Percentiles rank a stretch among this genome's conserved stretches.
phyloP scores from a whole-genome alignment of 2,329 filamentous ascomycete species.

The Pseudodiploospora longispora region DNA sequence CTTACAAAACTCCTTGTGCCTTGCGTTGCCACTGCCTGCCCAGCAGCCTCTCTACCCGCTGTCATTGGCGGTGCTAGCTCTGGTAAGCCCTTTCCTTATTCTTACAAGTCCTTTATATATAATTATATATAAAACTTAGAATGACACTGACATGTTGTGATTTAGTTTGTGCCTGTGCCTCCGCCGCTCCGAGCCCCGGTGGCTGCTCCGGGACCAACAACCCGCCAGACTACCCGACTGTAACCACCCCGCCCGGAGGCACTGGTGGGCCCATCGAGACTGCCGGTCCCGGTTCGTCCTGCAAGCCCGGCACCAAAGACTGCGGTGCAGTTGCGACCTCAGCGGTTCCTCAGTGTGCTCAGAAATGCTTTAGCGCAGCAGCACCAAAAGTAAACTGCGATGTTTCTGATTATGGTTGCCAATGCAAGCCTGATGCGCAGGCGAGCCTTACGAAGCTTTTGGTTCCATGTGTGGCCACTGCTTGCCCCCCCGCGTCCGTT shows the following conservation, averaged over 20 bases:
- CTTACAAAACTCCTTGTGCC: constrained; percentile 18
- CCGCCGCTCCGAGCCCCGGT: constrained; percentile 7
- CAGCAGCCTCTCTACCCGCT: constrained; percentile 11
- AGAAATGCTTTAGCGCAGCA: constrained; percentile 18
- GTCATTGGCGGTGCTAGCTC: constrained; percentile 18
- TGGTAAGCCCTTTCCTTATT: neutral
- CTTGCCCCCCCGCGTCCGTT: constrained; percentile 15
- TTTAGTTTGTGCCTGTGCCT: constrained; percentile 10
- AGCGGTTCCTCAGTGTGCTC: constrained; percentile 18
- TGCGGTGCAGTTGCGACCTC: constrained; percentile 18
- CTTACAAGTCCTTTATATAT: neutral
- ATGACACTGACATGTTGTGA: neutral
- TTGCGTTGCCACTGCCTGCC: constrained; percentile 18
- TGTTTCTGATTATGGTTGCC: constrained; percentile 19
- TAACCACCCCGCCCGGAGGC: neutral
- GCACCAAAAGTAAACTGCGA: constrained; percentile 18
- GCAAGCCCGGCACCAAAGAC: constrained; percentile 10
- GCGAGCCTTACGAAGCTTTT: constrained; percentile 16
- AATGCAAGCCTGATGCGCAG: constrained; percentile 17
- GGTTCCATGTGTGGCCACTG: constrained; percentile 20
- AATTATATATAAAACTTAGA: no score
- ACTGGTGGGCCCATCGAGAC: neutral
- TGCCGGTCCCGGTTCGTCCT: constrained; percentile 5
- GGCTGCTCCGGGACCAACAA: neutral
- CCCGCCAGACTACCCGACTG: neutral